A percentile compares a stretch with the other conserved stretches of the same genome.
Evolutionary conservation across 306 rosid species (phyloP).

Genomic region (Trichosanthes cucumerina): DNA sequence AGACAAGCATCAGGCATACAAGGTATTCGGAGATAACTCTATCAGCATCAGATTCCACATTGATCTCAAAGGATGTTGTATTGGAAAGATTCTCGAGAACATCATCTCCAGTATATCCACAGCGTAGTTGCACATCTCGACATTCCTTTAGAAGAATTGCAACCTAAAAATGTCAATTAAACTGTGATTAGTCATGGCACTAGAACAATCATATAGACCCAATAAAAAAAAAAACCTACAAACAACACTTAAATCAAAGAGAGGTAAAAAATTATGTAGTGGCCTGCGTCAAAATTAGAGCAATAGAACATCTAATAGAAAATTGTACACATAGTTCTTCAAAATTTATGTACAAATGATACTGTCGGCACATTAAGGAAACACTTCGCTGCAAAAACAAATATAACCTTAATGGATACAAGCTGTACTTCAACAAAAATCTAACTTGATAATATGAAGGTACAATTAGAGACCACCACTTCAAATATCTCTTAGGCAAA

Average conservation of each 20-base stretch:
- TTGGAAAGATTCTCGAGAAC: constrained; percentile 19
- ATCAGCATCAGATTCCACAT: constrained; percentile 47
- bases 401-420: background rate
- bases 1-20: constrained; percentile 32
- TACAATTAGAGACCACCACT: background rate
- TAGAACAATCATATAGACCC: background rate
- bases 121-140: constrained; percentile 85
- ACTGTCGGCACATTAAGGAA: background rate
- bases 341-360: background rate
- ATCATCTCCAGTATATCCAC: constrained; percentile 48
- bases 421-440: background rate
- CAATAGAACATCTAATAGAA: background rate
- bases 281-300: background rate
- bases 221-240: background rate
- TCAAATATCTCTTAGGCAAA: background rate
- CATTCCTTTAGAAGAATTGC: constrained; percentile 89
- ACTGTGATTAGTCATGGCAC: background rate
- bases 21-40: constrained; percentile 71
- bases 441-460: background rate
- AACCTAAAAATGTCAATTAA: constrained; percentile 32
- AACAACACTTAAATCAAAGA: background rate
- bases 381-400: background rate
- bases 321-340: background rate
- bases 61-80: constrained; percentile 22
- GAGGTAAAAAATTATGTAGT: background rate